A percentile compares a stretch with the other conserved stretches of the same genome.
phyloP scores from a whole-genome alignment of 345 rosid species.

The Conringia planisiliqua region DNA sequence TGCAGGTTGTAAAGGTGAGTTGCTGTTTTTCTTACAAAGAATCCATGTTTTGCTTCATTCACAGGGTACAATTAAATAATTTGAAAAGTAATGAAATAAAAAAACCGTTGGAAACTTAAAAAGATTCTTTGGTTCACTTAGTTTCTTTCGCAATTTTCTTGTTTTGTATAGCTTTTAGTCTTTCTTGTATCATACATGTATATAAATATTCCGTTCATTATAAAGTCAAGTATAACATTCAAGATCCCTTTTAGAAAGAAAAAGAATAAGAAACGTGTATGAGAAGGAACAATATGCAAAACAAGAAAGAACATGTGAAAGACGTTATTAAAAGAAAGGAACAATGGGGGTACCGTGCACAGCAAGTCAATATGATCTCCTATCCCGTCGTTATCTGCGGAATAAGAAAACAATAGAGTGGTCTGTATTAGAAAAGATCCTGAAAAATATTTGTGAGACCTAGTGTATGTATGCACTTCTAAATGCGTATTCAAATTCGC shows the following conservation, averaged over 20 bases:
- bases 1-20: slow-evolving; percentile 27
- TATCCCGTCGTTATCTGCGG: neutral
- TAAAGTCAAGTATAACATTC: neutral
- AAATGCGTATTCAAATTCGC: neutral
- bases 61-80: slow-evolving; percentile 18
- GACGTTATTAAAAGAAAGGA: neutral
- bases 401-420: neutral
- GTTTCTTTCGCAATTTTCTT: slow-evolving; percentile 8
- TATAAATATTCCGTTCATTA: neutral
- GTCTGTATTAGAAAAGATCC: neutral
- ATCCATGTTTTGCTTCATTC: slow-evolving; percentile 30
- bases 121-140: slow-evolving; percentile 18
- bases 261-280: neutral
- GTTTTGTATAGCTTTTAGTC: neutral
- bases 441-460: neutral
- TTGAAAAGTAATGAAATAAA: neutral
- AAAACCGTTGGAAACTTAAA: neutral
- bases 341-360: neutral
- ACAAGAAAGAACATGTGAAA: neutral
- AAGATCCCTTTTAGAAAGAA: neutral
- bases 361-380: neutral
- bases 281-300: neutral
- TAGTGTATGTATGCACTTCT: neutral
- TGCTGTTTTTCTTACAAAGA: slow-evolving; percentile 7
- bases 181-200: neutral